Conservation (phyloP, 1,139 yeast species). For the Nematodospora anomalae region DNA sequence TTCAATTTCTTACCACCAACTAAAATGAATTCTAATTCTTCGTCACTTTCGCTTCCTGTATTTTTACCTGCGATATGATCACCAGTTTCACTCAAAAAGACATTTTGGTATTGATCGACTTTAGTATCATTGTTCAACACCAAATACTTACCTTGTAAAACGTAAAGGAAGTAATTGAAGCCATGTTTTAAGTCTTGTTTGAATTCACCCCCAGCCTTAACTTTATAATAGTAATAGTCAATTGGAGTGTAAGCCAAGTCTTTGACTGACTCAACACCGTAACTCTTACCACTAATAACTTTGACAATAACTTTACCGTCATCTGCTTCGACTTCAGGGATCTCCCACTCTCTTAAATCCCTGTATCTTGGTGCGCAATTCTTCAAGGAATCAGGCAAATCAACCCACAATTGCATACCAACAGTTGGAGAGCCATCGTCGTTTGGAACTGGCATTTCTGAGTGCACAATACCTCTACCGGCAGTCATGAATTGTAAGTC, state of each 20-base stretch:
- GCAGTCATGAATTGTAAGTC: constrained; percentile 96
- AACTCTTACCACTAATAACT: constrained; percentile 75
- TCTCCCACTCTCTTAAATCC: constrained; percentile 69
- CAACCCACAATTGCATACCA: constrained; percentile 93
- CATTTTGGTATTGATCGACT: constrained; percentile 51
- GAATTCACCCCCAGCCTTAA: constrained; percentile 69
- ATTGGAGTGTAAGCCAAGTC: constrained; percentile 87
- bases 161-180: constrained; percentile 74
- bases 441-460: constrained; percentile 78
- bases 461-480: constrained; percentile 83
- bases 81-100: constrained; percentile 70
- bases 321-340: constrained; percentile 64
- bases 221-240: constrained; percentile 65
- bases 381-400: constrained; percentile 71
- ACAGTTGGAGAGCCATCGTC: constrained; percentile 56
- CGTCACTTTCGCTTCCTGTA: constrained; percentile 31
- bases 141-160: constrained; percentile 61
- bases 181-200: constrained; percentile 59
- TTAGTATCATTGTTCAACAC: constrained; percentile 42
- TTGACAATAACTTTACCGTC: constrained; percentile 65
- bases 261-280: constrained; percentile 71
- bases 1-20: constrained; percentile 77
- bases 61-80: constrained; percentile 53
- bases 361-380: constrained; percentile 76
- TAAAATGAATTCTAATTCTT: constrained; percentile 56